phyloP scores from a whole-genome alignment of 108 stramenopile species.

The Epithemia pelagica region DNA sequence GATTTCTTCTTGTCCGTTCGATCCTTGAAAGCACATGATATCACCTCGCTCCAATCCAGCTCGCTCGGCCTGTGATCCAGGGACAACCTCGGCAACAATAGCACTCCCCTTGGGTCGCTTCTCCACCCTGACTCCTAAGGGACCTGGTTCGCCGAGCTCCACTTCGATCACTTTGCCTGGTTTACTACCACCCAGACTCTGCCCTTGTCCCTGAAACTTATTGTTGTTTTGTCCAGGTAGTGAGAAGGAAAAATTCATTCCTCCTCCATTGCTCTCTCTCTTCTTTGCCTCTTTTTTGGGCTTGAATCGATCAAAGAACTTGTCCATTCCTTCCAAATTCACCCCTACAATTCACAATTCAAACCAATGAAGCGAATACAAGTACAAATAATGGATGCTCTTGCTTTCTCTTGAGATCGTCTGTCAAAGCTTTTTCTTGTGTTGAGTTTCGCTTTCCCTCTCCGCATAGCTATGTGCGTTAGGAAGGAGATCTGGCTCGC shows the following conservation, averaged over 20 bases:
- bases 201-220: slow-evolving; percentile 35
- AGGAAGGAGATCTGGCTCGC: no score
- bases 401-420: no score
- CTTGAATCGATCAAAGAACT: slow-evolving; percentile 16
- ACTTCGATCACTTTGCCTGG: slow-evolving; percentile 51
- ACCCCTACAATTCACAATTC: not conserved
- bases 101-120: slow-evolving; percentile 40
- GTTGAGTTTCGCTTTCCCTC: no score
- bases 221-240: slow-evolving; percentile 11
- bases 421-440: no score
- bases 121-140: slow-evolving; percentile 60
- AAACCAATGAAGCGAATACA: not conserved
- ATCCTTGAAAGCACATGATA: slow-evolving; percentile 62
- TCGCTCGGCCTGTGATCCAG: slow-evolving; percentile 41
- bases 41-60: slow-evolving; percentile 69
- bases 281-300: slow-evolving; percentile 1
- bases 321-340: slow-evolving; percentile 3
- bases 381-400: no score
- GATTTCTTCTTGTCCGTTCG: slow-evolving; percentile 62
- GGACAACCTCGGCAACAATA: slow-evolving; percentile 47
- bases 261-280: not conserved
- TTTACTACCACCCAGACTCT: slow-evolving; percentile 51
- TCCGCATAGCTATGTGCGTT: no score
- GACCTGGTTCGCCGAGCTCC: slow-evolving; percentile 37
- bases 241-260: slow-evolving; percentile 5